Conservation (phyloP, 768 basidiomycete species). For the Tubosaeta sp. region DNA sequence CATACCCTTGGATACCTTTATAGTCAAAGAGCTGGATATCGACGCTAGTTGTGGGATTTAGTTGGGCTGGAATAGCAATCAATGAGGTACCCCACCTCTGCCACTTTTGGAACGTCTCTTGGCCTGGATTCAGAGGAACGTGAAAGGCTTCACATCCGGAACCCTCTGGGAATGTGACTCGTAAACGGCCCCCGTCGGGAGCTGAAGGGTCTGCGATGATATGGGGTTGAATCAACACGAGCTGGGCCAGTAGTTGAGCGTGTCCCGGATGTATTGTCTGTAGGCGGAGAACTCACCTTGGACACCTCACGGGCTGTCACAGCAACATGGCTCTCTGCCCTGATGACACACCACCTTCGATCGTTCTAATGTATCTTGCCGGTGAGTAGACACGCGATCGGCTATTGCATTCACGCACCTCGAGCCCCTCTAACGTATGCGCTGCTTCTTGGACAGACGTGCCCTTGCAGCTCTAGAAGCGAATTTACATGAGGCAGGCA, state of each 20-base stretch:
- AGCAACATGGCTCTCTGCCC: constrained; percentile 46
- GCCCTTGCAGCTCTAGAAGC: constrained; percentile 67
- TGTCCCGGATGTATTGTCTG: neutral
- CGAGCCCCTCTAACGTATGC: constrained; percentile 61
- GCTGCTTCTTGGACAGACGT: constrained; percentile 52
- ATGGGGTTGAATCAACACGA: constrained; percentile 61
- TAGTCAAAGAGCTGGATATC: constrained; percentile 41
- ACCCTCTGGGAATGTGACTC: constrained; percentile 56
- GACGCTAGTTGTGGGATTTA: constrained; percentile 37
- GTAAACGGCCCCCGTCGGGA: constrained; percentile 45
- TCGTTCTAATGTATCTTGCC: constrained; percentile 50
- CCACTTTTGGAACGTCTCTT: constrained; percentile 50
- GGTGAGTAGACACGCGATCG: neutral
- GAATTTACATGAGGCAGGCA: neutral
- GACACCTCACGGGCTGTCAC: constrained; percentile 65
- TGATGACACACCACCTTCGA: constrained; percentile 66
- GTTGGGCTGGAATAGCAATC: neutral
- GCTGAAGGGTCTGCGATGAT: constrained; percentile 45
- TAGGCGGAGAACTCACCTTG: constrained; percentile 38
- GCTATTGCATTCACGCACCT: constrained; percentile 39
- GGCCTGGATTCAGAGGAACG: constrained; percentile 53
- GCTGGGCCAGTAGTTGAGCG: constrained; percentile 34
- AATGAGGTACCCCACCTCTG: constrained; percentile 40
- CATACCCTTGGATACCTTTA: constrained; percentile 58
- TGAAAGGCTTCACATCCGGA: constrained; percentile 55